phyloP scores from a whole-genome alignment of 257 asterid species.

The Solanum raphanifolium region DNA sequence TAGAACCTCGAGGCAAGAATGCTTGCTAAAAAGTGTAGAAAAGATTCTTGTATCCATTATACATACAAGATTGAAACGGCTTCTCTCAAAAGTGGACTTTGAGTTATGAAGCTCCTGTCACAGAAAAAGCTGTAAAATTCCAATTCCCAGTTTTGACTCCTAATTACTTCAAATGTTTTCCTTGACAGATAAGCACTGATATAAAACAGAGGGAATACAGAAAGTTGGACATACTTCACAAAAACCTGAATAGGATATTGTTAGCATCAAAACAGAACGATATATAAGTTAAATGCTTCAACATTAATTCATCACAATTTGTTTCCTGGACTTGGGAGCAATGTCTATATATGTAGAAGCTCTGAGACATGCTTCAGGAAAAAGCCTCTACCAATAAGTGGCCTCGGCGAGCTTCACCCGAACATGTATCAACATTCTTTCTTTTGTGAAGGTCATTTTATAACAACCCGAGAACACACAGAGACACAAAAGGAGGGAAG shows the following conservation, averaged over 20 bases:
- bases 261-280: background rate
- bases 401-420: background rate
- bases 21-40: background rate
- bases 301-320: background rate
- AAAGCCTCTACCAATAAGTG: background rate
- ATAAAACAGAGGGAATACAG: background rate
- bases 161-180: background rate
- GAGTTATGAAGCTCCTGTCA: constrained; percentile 90
- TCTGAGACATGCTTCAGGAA: background rate
- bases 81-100: constrained; percentile 87
- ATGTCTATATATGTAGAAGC: background rate
- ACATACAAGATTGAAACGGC: constrained; percentile 90
- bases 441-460: background rate
- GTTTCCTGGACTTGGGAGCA: background rate
- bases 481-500: background rate
- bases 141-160: background rate
- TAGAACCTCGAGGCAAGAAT: background rate
- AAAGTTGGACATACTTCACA: background rate
- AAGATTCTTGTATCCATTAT: constrained; percentile 11
- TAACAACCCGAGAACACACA: background rate
- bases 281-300: background rate
- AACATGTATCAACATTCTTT: background rate
- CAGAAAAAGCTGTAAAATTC: constrained; percentile 12
- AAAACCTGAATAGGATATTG: background rate
- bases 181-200: background rate